Base-by-base conservation (phyloP, 1,284 basidiomycete genomes). In the Pseudozyma tsukubaensis region DNA sequence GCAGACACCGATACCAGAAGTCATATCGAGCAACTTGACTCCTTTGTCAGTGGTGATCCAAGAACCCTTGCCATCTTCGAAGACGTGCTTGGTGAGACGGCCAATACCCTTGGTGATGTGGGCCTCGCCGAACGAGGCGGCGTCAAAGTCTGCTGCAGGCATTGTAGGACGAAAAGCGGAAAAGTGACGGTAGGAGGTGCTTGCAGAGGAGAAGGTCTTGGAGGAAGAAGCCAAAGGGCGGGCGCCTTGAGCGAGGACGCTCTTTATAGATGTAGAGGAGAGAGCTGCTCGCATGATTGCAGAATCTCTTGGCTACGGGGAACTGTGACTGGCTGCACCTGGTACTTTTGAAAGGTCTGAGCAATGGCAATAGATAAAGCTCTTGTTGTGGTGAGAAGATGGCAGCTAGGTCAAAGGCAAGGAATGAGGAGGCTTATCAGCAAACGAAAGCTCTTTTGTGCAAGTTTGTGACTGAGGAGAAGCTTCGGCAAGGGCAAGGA, bases 71-170 rank as follows among this genome's bases (percentile, higher is more conserved):
- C 79, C 82, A 29, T 76, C 67, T 14, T 70, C 71, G 18, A 84
- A 76, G 42, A 83, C 77, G 43, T 82, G 65, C 53, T 69, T 70
- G 43, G 78, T 70, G 48, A 82, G 70, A 37, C 82, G 72, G 34
- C 79, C 79, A 50, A 84, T 78, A 51, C 81, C 82, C 40, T 72
- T 68, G 36, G 82, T 78, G 60, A 83, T 71, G 66, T 84, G 82
- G 36, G 60, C 44, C 24, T 69, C 66, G 50, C 79, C 82, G 43
- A 79, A 84, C 9, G 77, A 53, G 53, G 77, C 65, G 34, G 63
- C 63, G 67, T 75, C 72, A 50, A 66, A 70, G 44, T 54, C 49
- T 37, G 59, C 57, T 29, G 59, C 57, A 32, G 67, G 62, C 72
- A 75, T 75, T 19, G 59, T 64, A 18, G 59, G 56, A 24, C 59